Evolutionary conservation across 306 rosid genomes (phyloP), one percentile per base, ranked within the genome.

Genomic region (Chamaecrista fasciculata): DNA sequence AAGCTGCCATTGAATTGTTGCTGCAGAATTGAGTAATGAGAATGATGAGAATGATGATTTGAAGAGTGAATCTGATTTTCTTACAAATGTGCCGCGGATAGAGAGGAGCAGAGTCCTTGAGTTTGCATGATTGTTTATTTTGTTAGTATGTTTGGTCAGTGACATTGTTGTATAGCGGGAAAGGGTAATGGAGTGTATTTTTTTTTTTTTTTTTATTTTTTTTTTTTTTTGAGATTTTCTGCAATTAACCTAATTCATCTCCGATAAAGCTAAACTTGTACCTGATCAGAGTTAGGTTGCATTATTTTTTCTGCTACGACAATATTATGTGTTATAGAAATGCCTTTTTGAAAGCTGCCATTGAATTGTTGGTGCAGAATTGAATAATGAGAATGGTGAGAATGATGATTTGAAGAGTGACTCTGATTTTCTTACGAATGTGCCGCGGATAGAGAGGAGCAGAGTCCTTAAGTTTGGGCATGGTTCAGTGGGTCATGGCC

Each of bases 401-500:
- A 79, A 78, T 64, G 91, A 85, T 75, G 88, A 83, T 34, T 61
- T 73, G 60, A 86, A 78, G 83, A 81, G 67, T 43, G 92, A 92
- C 60, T 70, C 81, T 69, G 97, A 93, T 79, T 93, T 93, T 70
- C 96, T 93, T 64, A 82, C 84, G 4, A 90, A 90, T 67, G 96
- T 93, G 48, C 86, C 97, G 2, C 90, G 98, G 48, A 83, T 89
- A 20, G 77, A 81, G 77, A 84, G 74, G 52, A 70, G 76, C 56
- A 84, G 84, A 68, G 96, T 88, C 56, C 90, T 91, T 62, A 72
- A 59, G 72, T 93, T 93, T 78, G 98, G 98, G n/a, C 77, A 86
- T 52, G 84, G 76, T 46, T 90, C 87, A 0, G 94, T 77, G 46
- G 87, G 71, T 26, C 92, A 88, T 74, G 98, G 96, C 6, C 85